phyloP scores from a whole-genome alignment of 2,329 filamentous ascomycete genomes.

The Ilyonectria sp. region DNA sequence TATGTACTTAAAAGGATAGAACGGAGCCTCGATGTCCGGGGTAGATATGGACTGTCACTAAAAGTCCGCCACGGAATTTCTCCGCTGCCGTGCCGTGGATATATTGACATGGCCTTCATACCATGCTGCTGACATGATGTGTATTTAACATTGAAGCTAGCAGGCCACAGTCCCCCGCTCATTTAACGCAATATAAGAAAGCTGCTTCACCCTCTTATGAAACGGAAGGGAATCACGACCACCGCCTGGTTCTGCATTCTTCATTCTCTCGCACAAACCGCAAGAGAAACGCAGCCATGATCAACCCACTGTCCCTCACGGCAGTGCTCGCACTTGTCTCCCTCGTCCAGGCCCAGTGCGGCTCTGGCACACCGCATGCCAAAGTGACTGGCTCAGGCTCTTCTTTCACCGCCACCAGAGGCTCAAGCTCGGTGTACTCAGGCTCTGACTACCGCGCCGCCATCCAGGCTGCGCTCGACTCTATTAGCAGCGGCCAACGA shows the following conservation, averaged over 20 bases:
- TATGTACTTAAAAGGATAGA: background rate
- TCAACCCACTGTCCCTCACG: slow-evolving; percentile 48
- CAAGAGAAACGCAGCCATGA: background rate
- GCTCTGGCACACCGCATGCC: slow-evolving; percentile 62
- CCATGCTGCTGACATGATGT: no score
- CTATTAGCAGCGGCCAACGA: slow-evolving; percentile 66
- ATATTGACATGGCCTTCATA: background rate
- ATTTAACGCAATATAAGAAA: background rate
- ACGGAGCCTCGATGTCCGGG: slow-evolving; percentile 6
- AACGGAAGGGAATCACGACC: background rate
- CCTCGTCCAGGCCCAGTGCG: slow-evolving; percentile 60
- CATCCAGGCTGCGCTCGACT: slow-evolving; percentile 68
- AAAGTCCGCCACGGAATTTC: background rate
- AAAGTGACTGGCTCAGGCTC: slow-evolving; percentile 63
- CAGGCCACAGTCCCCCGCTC: background rate
- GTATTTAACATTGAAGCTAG: background rate
- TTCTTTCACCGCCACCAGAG: slow-evolving; percentile 61
- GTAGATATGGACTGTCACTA: background rate
- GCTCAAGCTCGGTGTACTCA: slow-evolving; percentile 63
- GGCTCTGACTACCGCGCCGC: slow-evolving; percentile 69
- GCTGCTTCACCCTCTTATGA: background rate
- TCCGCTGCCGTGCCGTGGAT: background rate
- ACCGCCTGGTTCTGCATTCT: background rate
- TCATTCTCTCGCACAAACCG: background rate
- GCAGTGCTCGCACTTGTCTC: slow-evolving; percentile 59